These are phyloP conservation scores for Allomyces arbusculus DNA, from an alignment of 192 early-diverging fungal species.

Conservation along the genomic window DNA sequence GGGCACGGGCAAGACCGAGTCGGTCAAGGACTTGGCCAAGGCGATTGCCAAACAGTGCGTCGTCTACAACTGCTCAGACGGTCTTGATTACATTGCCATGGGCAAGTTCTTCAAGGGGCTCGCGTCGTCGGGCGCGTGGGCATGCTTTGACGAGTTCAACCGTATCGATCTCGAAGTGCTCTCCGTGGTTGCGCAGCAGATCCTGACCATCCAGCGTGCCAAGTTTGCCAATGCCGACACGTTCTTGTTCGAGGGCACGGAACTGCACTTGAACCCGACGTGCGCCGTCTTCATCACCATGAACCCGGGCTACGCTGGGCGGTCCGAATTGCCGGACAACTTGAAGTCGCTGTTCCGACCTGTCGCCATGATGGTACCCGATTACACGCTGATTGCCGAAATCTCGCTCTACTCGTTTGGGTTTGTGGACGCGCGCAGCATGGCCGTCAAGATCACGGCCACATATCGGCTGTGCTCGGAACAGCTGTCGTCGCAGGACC, in stretches of 20 bases:
- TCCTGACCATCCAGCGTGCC: constrained; percentile 94
- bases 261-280: constrained; percentile 58
- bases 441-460: constrained; percentile 91
- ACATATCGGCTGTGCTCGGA: constrained; percentile 85
- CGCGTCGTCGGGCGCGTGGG: constrained; percentile 97
- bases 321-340: constrained; percentile 96
- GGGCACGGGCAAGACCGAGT: constrained; percentile 98
- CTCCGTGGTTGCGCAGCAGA: constrained; percentile 97
- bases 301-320: constrained; percentile 97
- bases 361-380: constrained; percentile 97
- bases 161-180: constrained; percentile 91
- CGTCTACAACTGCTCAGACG: constrained; percentile 99
- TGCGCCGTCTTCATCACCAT: constrained; percentile 97
- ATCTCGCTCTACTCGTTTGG: constrained; percentile 99
- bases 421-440: constrained; percentile 77
- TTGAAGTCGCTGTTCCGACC: constrained; percentile 96
- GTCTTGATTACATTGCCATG: constrained; percentile 99
- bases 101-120: constrained; percentile 98
- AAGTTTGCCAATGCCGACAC: constrained; percentile 31
- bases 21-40: constrained; percentile 86
- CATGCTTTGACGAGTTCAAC: constrained; percentile 99
- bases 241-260: constrained; percentile 82
- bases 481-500: constrained; percentile 85
- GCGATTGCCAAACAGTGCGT: constrained; percentile 89
- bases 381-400: constrained; percentile 93